Percentiles rank a stretch among this genome's conserved stretches.
phyloP scores from a whole-genome alignment of 2,329 filamentous ascomycete species.

The Diaporthe caulivora region DNA sequence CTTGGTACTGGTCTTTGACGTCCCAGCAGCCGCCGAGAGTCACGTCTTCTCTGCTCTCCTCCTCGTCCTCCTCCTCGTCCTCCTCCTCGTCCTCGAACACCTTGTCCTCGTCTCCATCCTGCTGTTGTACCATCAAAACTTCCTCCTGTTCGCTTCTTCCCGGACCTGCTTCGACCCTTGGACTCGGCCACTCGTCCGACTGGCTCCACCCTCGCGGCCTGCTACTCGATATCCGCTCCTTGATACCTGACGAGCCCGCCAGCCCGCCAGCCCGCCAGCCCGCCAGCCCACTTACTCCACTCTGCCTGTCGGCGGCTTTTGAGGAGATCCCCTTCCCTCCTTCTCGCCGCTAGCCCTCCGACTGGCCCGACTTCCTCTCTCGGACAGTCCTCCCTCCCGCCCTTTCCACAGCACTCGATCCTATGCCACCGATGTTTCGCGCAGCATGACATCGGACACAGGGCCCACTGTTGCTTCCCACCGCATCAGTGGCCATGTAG shows the following conservation, averaged over 20 bases:
- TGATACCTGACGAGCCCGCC: neutral
- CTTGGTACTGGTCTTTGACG: neutral
- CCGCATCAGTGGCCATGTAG: conserved; percentile 32
- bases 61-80: neutral
- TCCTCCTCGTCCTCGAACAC: neutral
- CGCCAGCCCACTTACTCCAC: conserved; percentile 3
- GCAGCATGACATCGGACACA: conserved; percentile 23
- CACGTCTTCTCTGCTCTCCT: neutral
- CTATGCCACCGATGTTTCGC: conserved; percentile 30
- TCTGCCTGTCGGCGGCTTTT: neutral
- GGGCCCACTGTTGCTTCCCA: conserved; percentile 22
- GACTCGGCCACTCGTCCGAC: neutral
- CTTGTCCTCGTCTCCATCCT: neutral
- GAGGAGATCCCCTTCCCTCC: neutral
- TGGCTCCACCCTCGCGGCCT: neutral
- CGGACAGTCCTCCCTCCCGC: neutral
- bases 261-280: neutral
- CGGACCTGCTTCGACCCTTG: neutral
- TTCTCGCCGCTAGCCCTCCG: neutral
- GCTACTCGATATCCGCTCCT: conserved; percentile 1
- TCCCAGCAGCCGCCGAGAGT: neutral
- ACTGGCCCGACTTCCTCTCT: neutral
- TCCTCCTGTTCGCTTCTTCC: neutral
- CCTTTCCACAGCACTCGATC: neutral
- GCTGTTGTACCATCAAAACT: neutral